Evolutionary conservation across 1,284 basidiomycete genomes (phyloP).

Genomic region (Ustanciosporium gigantosporum): DNA sequence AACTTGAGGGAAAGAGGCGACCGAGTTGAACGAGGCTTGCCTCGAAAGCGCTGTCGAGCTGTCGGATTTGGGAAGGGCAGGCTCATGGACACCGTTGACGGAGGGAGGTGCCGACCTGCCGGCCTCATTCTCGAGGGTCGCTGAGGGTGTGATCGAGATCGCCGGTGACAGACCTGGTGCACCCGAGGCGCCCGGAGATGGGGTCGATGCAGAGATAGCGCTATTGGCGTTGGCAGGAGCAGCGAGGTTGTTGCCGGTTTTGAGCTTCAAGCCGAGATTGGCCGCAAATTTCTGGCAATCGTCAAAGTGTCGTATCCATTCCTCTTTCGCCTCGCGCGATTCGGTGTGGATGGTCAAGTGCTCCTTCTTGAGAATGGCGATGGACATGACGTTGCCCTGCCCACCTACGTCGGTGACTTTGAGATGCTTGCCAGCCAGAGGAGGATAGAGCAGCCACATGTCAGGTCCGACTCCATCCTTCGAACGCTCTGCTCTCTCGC

Average conservation of each 20-base stretch:
- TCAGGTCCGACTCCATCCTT: constrained; percentile 64
- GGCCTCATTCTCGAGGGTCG: constrained; percentile 11
- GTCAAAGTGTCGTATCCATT: constrained; percentile 73
- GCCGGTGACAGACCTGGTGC: constrained; percentile 41
- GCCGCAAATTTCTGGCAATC: constrained; percentile 83
- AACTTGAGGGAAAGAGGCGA: constrained; percentile 42
- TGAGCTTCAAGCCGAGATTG: constrained; percentile 60
- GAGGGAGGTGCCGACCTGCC: constrained; percentile 4
- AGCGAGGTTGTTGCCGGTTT: constrained; percentile 20
- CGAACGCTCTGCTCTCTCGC: constrained; percentile 31
- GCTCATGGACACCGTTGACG: constrained; percentile 2
- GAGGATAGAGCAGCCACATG: constrained; percentile 93
- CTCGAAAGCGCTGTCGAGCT: constrained; percentile 27
- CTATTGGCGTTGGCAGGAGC: constrained; percentile 3
- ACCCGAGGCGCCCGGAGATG: constrained; percentile 7
- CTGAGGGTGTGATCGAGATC: constrained; percentile 52
- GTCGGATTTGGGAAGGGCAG: constrained; percentile 7
- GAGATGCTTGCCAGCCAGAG: constrained; percentile 90
- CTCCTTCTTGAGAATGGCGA: constrained; percentile 89
- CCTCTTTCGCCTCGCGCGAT: constrained; percentile 70
- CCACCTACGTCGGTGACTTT: constrained; percentile 64
- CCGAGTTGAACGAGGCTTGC: constrained; percentile 47
- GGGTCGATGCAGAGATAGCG: neutral
- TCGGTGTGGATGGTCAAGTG: constrained; percentile 72
- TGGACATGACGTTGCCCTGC: constrained; percentile 72